Evolutionary conservation across 108 stramenopile species (phyloP).

Genomic region (Skeletonema potamos): DNA sequence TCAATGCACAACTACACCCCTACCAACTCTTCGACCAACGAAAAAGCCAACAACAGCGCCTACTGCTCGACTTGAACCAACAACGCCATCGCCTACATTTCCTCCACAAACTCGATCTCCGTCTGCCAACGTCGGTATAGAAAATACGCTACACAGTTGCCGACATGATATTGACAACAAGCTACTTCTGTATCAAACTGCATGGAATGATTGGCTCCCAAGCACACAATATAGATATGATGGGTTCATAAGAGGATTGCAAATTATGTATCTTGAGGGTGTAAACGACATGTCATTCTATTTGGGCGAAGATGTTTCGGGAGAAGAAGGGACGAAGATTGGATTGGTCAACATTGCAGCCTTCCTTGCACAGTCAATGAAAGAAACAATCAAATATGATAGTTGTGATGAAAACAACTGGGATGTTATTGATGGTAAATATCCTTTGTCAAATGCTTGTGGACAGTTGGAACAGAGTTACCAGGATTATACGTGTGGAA

Average conservation of each 20-base stretch:
- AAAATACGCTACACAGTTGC: constrained; percentile 18
- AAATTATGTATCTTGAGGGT: constrained; percentile 13
- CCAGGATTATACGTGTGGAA: constrained; percentile 44
- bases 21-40: background rate
- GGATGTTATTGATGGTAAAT: constrained; percentile 21
- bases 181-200: constrained; percentile 16
- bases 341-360: constrained; percentile 37
- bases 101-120: constrained; percentile 17
- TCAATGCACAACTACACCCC: constrained; percentile 1
- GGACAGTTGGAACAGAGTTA: constrained; percentile 51
- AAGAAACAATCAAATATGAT: constrained; percentile 51
- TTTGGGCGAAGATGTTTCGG: constrained; percentile 4
- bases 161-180: constrained; percentile 10
- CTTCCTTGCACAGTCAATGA: constrained; percentile 45
- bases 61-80: background rate
- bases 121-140: constrained; percentile 18
- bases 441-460: constrained; percentile 49
- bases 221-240: constrained; percentile 17
- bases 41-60: constrained; percentile 2
- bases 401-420: constrained; percentile 48
- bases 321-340: background rate
- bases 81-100: constrained; percentile 8
- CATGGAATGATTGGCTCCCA: constrained; percentile 11
- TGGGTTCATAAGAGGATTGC: constrained; percentile 7
- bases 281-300: constrained; percentile 14